These are phyloP conservation scores for Calonectria leucothoes DNA, from an alignment of 2,329 filamentous ascomycete species.

Conservation along the genomic window DNA sequence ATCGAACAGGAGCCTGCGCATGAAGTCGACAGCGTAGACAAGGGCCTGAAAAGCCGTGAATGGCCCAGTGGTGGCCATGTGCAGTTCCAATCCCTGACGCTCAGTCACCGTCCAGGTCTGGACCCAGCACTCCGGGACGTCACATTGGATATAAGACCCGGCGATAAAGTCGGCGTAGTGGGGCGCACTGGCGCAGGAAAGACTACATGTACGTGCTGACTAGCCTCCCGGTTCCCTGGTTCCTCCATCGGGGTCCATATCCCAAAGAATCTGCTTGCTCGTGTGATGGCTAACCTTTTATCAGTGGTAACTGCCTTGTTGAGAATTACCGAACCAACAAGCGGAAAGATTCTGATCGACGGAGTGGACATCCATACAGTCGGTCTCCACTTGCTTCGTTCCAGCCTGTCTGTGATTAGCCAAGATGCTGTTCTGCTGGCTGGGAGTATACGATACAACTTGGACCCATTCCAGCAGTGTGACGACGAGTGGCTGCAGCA, in stretches of 20 bases:
- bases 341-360: background rate
- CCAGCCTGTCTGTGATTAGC: background rate
- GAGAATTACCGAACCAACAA: background rate
- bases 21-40: background rate
- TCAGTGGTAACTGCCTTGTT: background rate
- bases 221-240: too few relatives aligned
- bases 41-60: background rate
- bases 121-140: background rate
- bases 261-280: too few relatives aligned
- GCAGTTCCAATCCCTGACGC: background rate
- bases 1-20: conserved; percentile 82
- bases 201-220: background rate
- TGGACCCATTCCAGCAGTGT: background rate
- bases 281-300: background rate
- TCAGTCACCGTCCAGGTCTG: background rate
- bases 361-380: background rate
- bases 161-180: background rate
- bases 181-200: background rate
- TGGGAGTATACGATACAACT: background rate
- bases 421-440: background rate
- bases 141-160: background rate
- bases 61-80: background rate
- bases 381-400: background rate
- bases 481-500: background rate
- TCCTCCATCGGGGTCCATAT: too few relatives aligned